These are phyloP conservation scores for Blastobotrys persicus DNA, from an alignment of 1,139 yeast genomes.

Conservation along the genomic window DNA sequence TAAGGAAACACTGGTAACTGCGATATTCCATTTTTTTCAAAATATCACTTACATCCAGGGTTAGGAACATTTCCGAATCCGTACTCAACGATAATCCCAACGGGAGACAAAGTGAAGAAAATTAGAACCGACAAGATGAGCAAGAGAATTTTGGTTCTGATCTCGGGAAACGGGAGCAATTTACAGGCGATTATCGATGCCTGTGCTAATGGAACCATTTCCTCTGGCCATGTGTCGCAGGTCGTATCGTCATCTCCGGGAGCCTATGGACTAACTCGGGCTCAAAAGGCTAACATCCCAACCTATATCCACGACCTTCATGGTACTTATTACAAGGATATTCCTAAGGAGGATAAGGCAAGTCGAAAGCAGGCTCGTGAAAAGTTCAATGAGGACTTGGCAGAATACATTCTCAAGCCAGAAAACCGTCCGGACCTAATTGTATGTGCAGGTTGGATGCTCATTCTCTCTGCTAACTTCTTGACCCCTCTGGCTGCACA, in stretches of 20 bases:
- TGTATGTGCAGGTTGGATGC: constrained; percentile 99
- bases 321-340: constrained; percentile 61
- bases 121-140: constrained; percentile 13
- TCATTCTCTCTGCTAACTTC: constrained; percentile 77
- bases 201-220: constrained; percentile 43
- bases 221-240: constrained; percentile 57
- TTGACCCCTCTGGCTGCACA: constrained; percentile 61
- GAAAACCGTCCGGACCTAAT: constrained; percentile 66
- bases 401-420: constrained; percentile 53
- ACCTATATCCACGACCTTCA: constrained; percentile 69
- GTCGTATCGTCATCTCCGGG: constrained; percentile 81
- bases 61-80: background rate
- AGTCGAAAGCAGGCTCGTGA: constrained; percentile 62
- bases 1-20: no score
- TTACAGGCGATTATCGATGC: constrained; percentile 92
- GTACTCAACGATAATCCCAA: no score
- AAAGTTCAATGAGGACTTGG: constrained; percentile 73
- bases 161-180: constrained; percentile 93
- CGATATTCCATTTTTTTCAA: no score
- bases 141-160: constrained; percentile 61
- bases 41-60: no score
- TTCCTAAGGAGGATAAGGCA: constrained; percentile 60
- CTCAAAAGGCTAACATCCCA: constrained; percentile 63
- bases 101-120: no score
- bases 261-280: constrained; percentile 85